Conservation (phyloP, 2,329 filamentous ascomycete genomes). For the Colletotrichum lindemuthianum region DNA sequence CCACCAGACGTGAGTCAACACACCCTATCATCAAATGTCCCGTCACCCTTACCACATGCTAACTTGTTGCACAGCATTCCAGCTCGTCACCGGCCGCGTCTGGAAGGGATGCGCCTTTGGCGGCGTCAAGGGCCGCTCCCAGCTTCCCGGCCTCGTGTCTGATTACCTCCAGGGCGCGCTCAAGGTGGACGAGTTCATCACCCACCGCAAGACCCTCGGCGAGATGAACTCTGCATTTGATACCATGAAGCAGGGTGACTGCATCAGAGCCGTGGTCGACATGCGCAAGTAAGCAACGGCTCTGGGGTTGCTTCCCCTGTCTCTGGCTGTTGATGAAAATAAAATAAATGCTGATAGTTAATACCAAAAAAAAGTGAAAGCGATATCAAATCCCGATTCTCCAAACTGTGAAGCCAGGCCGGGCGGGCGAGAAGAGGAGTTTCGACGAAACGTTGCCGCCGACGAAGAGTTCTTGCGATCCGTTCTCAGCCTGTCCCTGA, state of each 20-base stretch:
- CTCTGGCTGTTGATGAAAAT: slow-evolving; percentile 1
- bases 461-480: slow-evolving; percentile 2
- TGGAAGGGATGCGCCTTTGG: slow-evolving; percentile 99
- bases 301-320: slow-evolving; percentile 24
- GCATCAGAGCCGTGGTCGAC: slow-evolving; percentile 91
- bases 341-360: slow-evolving; percentile 35
- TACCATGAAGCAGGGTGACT: slow-evolving; percentile 95
- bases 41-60: not conserved
- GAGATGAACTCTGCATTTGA: slow-evolving; percentile 92
- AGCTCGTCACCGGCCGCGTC: slow-evolving; percentile 95
- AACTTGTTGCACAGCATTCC: slow-evolving; percentile 75
- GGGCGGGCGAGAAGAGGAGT: not conserved
- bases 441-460: slow-evolving; percentile 11
- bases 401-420: slow-evolving; percentile 35
- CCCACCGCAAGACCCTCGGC: slow-evolving; percentile 84
- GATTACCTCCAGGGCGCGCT: slow-evolving; percentile 91
- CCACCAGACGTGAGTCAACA: slow-evolving; percentile 81
- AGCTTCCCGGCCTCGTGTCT: slow-evolving; percentile 85
- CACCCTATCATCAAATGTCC: not conserved
- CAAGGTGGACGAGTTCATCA: slow-evolving; percentile 99
- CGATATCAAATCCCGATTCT: slow-evolving; percentile 17
- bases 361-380: slow-evolving; percentile 35
- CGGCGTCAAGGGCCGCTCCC: slow-evolving; percentile 95
- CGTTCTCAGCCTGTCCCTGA: slow-evolving; percentile 9
- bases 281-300: slow-evolving; percentile 55